Conservation (phyloP, 2,329 filamentous ascomycete species). For the Xylaria arbuscula region DNA sequence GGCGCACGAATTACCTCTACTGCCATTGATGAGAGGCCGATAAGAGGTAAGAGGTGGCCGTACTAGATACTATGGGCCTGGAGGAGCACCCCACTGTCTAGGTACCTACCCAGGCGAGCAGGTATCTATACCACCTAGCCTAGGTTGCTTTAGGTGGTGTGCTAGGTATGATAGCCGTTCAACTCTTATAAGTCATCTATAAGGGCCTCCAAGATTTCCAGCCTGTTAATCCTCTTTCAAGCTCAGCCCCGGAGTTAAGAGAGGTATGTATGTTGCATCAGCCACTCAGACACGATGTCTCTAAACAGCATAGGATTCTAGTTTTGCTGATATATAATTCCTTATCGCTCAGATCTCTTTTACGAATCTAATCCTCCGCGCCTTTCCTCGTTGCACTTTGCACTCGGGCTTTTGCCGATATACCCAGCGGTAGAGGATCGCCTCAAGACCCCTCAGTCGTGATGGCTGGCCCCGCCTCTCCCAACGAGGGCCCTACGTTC, state of each 20-base stretch:
- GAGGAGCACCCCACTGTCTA: not conserved
- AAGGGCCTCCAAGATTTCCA: constrained; percentile 30
- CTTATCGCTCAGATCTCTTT: constrained; percentile 29
- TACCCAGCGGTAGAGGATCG: constrained; percentile 19
- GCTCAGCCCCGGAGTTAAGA: constrained; percentile 25
- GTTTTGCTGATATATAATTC: constrained; percentile 22
- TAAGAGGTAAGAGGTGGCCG: not conserved
- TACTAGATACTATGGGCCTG: constrained; percentile 3
- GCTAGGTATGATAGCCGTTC: constrained; percentile 3
- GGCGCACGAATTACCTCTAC: too few species aligned
- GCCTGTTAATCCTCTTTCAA: constrained; percentile 21
- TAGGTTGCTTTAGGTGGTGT: not conserved
- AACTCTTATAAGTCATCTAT: constrained; percentile 18
- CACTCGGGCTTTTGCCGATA: constrained; percentile 12
- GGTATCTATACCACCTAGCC: not conserved
- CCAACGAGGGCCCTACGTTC: constrained; percentile 69
- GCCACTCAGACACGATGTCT: constrained; percentile 24
- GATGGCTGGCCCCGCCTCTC: constrained; percentile 69
- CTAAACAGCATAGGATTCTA: constrained; percentile 11
- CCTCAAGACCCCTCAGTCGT: constrained; percentile 42
- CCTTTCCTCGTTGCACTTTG: constrained; percentile 7
- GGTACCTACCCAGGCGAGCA: not conserved
- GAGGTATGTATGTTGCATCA: constrained; percentile 31
- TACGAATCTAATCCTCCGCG: constrained; percentile 1
- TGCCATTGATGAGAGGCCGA: not conserved